Percentiles rank a stretch among this genome's conserved stretches.
Conservation (phyloP, 1,139 yeast genomes). For the Candida tropicalis region DNA sequence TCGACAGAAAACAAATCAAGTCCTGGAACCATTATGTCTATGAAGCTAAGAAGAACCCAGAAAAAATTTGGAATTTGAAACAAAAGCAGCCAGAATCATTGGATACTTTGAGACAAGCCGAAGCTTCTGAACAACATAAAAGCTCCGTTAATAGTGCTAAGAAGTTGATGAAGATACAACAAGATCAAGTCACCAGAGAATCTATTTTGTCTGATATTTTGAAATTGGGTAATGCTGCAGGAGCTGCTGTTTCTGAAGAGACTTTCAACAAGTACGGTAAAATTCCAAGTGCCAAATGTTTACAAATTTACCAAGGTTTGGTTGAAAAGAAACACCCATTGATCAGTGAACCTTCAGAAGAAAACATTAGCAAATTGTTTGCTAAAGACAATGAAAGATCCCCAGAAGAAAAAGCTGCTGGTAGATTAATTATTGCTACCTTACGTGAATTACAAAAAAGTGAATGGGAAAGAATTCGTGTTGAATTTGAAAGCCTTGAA, state of each 20-base stretch:
- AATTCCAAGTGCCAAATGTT: constrained; percentile 30
- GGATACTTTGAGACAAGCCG: constrained; percentile 33
- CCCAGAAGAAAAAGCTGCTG: constrained; percentile 40
- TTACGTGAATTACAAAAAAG: constrained; percentile 56
- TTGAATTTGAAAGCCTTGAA: constrained; percentile 38
- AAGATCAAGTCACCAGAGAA: constrained; percentile 46
- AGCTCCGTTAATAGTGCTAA: constrained; percentile 23
- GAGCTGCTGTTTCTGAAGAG: constrained; percentile 28
- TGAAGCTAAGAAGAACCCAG: constrained; percentile 59
- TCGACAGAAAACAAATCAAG: constrained; percentile 70
- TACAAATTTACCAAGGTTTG: constrained; percentile 32
- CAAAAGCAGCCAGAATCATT: constrained; percentile 46
- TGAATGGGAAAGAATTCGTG: constrained; percentile 53
- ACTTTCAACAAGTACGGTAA: constrained; percentile 26
- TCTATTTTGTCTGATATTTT: constrained; percentile 48
- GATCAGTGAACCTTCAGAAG: constrained; percentile 21
- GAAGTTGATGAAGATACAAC: constrained; percentile 38
- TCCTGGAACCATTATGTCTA: constrained; percentile 76
- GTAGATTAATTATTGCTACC: constrained; percentile 54
- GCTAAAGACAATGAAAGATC: constrained; percentile 39
- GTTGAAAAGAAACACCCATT: constrained; percentile 31
- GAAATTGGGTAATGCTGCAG: constrained; percentile 21
- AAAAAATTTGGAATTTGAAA: constrained; percentile 58
- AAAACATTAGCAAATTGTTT: constrained; percentile 26
- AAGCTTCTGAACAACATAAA: constrained; percentile 26